These are phyloP conservation scores for Neofusicoccum cordaticola DNA, from an alignment of 2,329 filamentous ascomycete species.

Conservation along the genomic window DNA sequence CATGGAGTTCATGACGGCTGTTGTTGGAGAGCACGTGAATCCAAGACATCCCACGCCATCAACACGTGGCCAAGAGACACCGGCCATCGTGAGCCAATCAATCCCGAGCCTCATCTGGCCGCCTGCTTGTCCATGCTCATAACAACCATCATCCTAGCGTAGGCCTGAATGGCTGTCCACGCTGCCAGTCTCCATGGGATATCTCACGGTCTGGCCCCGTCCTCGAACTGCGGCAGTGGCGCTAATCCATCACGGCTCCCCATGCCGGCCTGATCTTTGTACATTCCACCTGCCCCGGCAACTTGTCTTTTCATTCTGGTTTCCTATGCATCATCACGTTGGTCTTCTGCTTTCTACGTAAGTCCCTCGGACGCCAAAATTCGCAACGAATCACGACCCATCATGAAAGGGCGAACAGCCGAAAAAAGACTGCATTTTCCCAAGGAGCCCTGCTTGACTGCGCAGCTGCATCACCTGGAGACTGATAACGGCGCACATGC, in stretches of 20 bases:
- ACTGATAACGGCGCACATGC: too few relatives aligned
- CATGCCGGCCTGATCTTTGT: background rate
- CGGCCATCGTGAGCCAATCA: background rate
- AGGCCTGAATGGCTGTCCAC: background rate
- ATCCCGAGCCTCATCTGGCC: background rate
- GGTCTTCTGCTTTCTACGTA: background rate
- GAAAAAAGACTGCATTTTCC: slow-evolving; percentile 3
- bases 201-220: background rate
- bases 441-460: background rate
- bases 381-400: background rate
- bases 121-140: background rate
- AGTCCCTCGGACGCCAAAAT: background rate
- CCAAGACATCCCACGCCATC: background rate
- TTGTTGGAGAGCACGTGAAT: background rate
- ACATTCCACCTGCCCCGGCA: background rate
- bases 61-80: background rate
- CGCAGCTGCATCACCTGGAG: background rate
- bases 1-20: background rate
- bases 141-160: background rate
- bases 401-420: background rate
- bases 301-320: background rate
- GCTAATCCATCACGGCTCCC: background rate
- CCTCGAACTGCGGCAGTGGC: background rate
- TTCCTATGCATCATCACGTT: background rate
- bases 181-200: too few relatives aligned